phyloP scores from a whole-genome alignment of 371 early-diverging fungal species.

The Zychaea mexicana region DNA sequence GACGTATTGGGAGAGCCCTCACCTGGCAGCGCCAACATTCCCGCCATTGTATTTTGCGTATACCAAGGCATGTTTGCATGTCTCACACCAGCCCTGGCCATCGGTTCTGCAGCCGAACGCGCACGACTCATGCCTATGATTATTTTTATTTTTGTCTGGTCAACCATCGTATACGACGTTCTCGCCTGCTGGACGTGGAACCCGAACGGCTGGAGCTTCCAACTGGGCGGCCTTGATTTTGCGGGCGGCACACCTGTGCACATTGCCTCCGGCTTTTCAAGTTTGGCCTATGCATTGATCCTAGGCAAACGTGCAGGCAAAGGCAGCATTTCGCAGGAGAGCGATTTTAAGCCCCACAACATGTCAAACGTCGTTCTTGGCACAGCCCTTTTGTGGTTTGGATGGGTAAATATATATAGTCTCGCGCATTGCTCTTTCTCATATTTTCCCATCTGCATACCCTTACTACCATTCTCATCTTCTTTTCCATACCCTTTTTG shows the following conservation, averaged over 20 bases:
- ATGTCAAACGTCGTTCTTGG: conserved; percentile 89
- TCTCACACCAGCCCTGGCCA: conserved; percentile 87
- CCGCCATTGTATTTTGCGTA: conserved; percentile 65
- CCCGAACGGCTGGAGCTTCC: conserved; percentile 79
- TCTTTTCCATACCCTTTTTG: too few relatives aligned
- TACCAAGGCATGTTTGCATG: conserved; percentile 84
- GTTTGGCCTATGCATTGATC: conserved; percentile 83
- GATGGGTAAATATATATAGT: too few relatives aligned
- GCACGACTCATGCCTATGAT: conserved; percentile 83
- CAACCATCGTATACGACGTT: conserved; percentile 85
- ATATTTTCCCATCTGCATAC: too few relatives aligned
- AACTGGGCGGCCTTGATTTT: conserved; percentile 78
- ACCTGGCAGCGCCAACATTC: conserved; percentile 60
- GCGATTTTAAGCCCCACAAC: conserved; percentile 85
- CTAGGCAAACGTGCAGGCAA: conserved; percentile 80
- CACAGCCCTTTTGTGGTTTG: conserved; percentile 88
- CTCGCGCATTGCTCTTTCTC: too few relatives aligned
- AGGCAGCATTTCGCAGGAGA: conserved; percentile 40
- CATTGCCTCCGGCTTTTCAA: conserved; percentile 87
- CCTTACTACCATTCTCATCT: too few relatives aligned
- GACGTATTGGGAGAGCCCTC: conserved; percentile 59
- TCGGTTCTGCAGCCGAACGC: conserved; percentile 91
- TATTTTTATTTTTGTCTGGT: conserved; percentile 91
- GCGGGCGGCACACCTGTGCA: conserved; percentile 95
- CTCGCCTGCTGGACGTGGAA: conserved; percentile 95